Conservation (phyloP, 2,329 filamentous ascomycete species). For the Cladobotryum mycophilum region DNA sequence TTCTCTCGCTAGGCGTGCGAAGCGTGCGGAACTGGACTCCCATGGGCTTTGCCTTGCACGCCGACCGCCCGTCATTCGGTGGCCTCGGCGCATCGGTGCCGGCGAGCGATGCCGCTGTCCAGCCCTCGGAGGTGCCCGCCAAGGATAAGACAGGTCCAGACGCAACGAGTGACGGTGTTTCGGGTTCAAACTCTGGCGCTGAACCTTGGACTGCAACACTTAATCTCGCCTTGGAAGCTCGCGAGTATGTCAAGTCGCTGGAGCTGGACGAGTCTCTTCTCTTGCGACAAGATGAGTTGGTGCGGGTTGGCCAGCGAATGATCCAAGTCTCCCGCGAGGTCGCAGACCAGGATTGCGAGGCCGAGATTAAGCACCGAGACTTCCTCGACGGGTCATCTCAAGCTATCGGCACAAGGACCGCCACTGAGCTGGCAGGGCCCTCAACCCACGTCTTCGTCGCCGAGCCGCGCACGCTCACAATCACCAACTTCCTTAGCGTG, state of each 20-base stretch:
- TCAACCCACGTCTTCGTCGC: constrained; percentile 15
- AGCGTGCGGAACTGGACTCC: constrained; percentile 13
- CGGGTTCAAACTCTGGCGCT: not conserved
- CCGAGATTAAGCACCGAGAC: constrained; percentile 6
- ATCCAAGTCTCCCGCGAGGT: constrained; percentile 12
- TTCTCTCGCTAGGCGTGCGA: constrained; percentile 13
- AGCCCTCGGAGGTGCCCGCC: constrained; percentile 1
- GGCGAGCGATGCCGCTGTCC: constrained; percentile 12
- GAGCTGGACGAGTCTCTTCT: constrained; percentile 11
- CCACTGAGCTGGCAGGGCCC: constrained; percentile 2
- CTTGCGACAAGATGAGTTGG: constrained; percentile 11
- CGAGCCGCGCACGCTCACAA: constrained; percentile 13
- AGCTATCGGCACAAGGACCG: constrained; percentile 2
- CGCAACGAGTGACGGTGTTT: not conserved
- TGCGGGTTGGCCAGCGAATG: constrained; percentile 16
- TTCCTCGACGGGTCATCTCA: constrained; percentile 13
- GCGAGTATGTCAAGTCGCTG: constrained; percentile 12
- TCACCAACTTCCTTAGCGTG: constrained; percentile 19
- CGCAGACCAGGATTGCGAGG: constrained; percentile 1
- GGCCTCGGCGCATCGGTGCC: constrained; percentile 15
- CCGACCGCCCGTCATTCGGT: not conserved
- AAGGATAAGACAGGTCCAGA: not conserved
- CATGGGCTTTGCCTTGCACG: not conserved
- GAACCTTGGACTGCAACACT: not conserved
- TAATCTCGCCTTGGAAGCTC: constrained; percentile 10